A percentile compares a stretch with the other conserved stretches of the same genome.
Conservation (phyloP, 441 rosid genomes). For the Daphne laureola region DNA sequence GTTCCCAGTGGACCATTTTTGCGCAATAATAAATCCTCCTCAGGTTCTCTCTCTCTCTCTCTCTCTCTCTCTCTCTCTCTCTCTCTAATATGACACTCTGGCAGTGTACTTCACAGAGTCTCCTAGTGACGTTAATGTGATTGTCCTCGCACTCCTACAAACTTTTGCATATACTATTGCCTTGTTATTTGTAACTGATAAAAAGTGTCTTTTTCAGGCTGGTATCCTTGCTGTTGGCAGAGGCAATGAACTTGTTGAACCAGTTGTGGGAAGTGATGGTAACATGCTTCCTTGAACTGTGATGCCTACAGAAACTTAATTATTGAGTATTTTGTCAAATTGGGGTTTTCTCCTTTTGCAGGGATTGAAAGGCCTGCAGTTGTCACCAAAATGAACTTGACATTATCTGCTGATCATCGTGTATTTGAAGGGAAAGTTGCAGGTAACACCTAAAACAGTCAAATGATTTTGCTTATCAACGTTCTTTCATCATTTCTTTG, state of each 20-base stretch:
- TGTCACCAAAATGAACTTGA: slow-evolving; percentile 77
- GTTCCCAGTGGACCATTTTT: slow-evolving; percentile 89
- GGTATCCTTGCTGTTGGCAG: slow-evolving; percentile 96
- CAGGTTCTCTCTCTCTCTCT: slow-evolving; percentile 48
- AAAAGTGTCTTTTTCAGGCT: slow-evolving; percentile 47
- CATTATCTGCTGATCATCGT: slow-evolving; percentile 91
- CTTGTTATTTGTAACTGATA: not conserved
- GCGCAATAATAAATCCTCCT: slow-evolving; percentile 94
- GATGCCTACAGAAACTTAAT: slow-evolving; percentile 2
- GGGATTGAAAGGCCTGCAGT: slow-evolving; percentile 73
- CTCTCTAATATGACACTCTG: too few species aligned
- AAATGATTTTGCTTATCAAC: not conserved
- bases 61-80: slow-evolving; percentile 1
- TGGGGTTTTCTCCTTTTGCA: slow-evolving; percentile 21
- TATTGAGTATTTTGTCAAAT: slow-evolving; percentile 13
- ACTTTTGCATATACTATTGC: too few species aligned
- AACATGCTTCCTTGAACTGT: slow-evolving; percentile 22
- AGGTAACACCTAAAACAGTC: slow-evolving; percentile 31
- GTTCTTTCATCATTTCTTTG: too few species aligned
- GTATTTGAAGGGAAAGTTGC: slow-evolving; percentile 92
- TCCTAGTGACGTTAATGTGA: too few species aligned
- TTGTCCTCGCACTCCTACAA: too few species aligned
- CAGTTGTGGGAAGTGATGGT: slow-evolving; percentile 69
- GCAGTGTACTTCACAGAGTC: too few species aligned
- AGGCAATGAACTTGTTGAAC: slow-evolving; percentile 85